A percentile compares a stretch with the other conserved stretches of the same genome.
These are phyloP conservation scores for Ganoderma resinaceum DNA, from an alignment of 1,284 basidiomycete species.

Conservation along the genomic window DNA sequence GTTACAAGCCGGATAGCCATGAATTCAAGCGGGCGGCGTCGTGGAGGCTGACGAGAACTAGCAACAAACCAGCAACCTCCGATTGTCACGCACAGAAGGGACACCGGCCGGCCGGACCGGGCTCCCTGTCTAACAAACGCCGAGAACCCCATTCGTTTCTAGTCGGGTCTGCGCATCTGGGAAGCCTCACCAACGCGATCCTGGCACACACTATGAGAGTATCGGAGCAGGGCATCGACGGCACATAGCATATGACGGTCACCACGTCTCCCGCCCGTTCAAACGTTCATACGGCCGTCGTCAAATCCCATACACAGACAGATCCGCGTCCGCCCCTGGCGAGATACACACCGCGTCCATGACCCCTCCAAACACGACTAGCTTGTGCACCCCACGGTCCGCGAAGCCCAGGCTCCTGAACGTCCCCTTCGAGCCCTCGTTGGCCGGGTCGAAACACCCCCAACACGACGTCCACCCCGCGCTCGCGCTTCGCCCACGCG, in stretches of 20 bases:
- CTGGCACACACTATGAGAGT: neutral
- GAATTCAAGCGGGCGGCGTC: neutral
- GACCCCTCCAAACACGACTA: conserved; percentile 7
- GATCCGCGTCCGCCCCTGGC: conserved; percentile 11
- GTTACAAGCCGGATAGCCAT: conserved; percentile 62
- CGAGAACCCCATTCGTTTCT: neutral
- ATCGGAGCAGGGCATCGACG: neutral
- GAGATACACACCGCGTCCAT: conserved; percentile 10
- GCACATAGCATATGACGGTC: neutral
- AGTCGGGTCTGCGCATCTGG: neutral
- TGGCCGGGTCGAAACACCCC: conserved; percentile 11
- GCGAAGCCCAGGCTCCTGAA: conserved; percentile 18
- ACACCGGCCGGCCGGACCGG: neutral
- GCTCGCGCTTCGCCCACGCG: conserved; percentile 4
- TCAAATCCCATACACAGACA: conserved; percentile 12
- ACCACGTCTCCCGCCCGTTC: neutral
- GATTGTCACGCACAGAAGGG: neutral
- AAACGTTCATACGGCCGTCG: no score
- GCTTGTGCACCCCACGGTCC: conserved; percentile 7
- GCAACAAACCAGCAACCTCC: neutral
- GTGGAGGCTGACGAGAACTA: neutral
- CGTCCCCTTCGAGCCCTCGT: conserved; percentile 7
- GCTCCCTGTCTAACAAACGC: neutral
- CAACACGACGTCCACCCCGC: conserved; percentile 10
- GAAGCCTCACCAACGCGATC: neutral